Conservation (phyloP, 176 grass and related monocot genomes). For the Oryza glaberrima region DNA sequence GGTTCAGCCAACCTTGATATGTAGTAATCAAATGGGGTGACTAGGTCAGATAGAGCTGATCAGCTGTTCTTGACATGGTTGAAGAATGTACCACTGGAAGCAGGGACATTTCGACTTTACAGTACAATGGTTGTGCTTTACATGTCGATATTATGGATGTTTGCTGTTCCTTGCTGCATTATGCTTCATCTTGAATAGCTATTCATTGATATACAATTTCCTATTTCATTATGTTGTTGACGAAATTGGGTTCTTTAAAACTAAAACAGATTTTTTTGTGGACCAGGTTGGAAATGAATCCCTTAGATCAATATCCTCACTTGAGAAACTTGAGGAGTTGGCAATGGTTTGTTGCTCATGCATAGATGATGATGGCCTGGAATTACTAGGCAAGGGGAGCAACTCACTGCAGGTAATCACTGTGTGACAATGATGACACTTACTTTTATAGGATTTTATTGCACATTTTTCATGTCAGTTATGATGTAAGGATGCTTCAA, state of each 20-base stretch:
- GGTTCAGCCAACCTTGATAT: neutral
- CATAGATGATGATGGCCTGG: conserved; percentile 85
- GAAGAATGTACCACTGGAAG: neutral
- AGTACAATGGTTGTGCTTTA: neutral
- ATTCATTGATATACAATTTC: too few relatives aligned
- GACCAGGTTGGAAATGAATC: conserved; percentile 79
- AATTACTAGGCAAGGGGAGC: conserved; percentile 69
- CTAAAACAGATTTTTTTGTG: conserved; percentile 26
- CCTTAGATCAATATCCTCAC: conserved; percentile 82
- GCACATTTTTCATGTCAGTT: conserved; percentile 23
- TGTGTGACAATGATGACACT: neutral
- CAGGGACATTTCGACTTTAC: neutral
- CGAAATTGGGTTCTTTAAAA: conserved; percentile 11
- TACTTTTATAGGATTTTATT: neutral
- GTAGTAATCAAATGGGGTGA: neutral
- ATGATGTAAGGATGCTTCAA: neutral
- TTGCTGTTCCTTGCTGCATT: neutral
- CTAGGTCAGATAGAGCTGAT: neutral
- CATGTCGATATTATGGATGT: neutral
- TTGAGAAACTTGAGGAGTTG: conserved; percentile 81
- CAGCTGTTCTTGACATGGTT: neutral
- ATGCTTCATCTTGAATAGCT: neutral
- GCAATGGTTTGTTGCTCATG: conserved; percentile 77
- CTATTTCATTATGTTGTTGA: neutral
- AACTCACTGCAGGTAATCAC: conserved; percentile 69